Evolutionary conservation across 768 basidiomycete genomes (phyloP), one percentile per base, ranked within the genome.

Genomic region (Russula dissimulans): DNA sequence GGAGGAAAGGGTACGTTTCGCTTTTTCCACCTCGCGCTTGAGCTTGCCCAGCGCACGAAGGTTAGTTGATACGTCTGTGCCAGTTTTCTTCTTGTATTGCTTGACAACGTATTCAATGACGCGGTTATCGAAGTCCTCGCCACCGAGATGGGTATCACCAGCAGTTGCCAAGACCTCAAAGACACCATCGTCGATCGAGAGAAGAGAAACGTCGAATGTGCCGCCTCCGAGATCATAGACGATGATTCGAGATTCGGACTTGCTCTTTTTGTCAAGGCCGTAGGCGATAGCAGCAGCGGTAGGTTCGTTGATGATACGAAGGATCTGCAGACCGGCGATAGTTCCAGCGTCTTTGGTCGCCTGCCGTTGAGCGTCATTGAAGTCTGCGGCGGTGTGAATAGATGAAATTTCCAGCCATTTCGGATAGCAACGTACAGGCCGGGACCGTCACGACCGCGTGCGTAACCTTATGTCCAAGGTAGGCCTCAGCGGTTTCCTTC

Each of bases 401-500:
- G 10, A 31, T 51, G 34, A 62, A 39, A 41, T 53, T 56, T 22
- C 64, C 38, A 48, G 14, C 29, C 34, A 18, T 31, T 56, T 55
- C 22, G 46, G 41, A 32, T 5, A 3, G 12, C n/a, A 0, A 75
- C 86, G 64, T 62, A 89, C 87, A 97, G 57, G 95, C 95, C 49
- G 95, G 95, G 72, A 98, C 95, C 51, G 95, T 97, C 71, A 98
- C 91, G 52, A 98, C 95, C 60, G 95, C 95, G 73, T 98, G 91
- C 61, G 93, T 93, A 71, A 98, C 94, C 74, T 91, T 89, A 70
- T 92, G 83, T 68, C 94, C 94, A 61, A 98, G 89, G 76, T 95
- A 97, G 17, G 94, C 89, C 80, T 97, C 95, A 59, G 95, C 95
- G 31, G 93, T 98, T 79, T 98, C 95, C 82, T 97, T 97, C 95